Conservation (phyloP, 2,329 filamentous ascomycete species). For the Alternaria sp. region DNA sequence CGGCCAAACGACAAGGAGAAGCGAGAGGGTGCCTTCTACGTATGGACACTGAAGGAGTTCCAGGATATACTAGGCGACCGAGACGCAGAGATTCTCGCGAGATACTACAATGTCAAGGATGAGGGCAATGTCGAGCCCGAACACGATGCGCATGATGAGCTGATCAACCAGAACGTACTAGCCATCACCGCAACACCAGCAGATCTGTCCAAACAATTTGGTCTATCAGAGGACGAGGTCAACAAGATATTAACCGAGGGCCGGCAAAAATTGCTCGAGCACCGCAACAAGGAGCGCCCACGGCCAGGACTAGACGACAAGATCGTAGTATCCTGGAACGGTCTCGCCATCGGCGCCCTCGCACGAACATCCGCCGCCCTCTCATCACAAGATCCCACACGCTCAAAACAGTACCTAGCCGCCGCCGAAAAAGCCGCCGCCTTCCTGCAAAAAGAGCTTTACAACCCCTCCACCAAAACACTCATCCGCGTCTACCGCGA, state of each 20-base stretch:
- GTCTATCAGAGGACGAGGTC: constrained; percentile 72
- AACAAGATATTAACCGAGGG: constrained; percentile 70
- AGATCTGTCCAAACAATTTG: constrained; percentile 77
- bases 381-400: constrained; percentile 63
- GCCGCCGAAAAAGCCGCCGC: constrained; percentile 71
- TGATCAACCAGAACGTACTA: constrained; percentile 91
- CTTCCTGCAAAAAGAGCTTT: constrained; percentile 78
- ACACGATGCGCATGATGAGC: constrained; percentile 90
- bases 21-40: constrained; percentile 90
- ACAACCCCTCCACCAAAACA: constrained; percentile 66
- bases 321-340: constrained; percentile 86
- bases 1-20: constrained; percentile 78
- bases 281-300: constrained; percentile 76
- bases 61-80: constrained; percentile 73
- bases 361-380: constrained; percentile 75
- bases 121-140: constrained; percentile 85
- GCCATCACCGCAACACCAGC: constrained; percentile 71
- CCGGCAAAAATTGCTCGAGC: constrained; percentile 69
- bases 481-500: constrained; percentile 78
- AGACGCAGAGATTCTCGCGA: constrained; percentile 75
- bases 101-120: constrained; percentile 82
- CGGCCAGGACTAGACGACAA: constrained; percentile 86
- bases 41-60: constrained; percentile 91
- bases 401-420: constrained; percentile 65
- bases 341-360: constrained; percentile 83